Evolutionary conservation across 768 basidiomycete genomes (phyloP), one percentile per base, ranked within the genome.

Genomic region (Boletus subparvulus): DNA sequence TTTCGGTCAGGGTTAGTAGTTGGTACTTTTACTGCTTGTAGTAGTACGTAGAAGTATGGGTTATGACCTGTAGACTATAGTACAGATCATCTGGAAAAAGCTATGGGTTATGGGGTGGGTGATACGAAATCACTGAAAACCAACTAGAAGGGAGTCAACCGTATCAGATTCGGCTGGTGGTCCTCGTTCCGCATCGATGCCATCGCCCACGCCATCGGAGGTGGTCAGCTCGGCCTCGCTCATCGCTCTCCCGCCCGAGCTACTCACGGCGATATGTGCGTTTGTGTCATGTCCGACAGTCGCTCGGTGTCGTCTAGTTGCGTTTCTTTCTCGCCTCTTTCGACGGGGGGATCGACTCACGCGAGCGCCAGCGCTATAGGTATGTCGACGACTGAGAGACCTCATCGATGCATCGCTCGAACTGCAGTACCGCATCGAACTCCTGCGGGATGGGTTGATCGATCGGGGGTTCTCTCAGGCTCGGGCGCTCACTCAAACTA

Each of bases 401-500:
- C 37, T 69, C 17, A 47, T 71, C 53, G 67, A 73, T 9, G 53
- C 17, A 3, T 71, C 67, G 43, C 49, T 64, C 50, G 67, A 78
- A 44, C 61, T 80, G 1, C 71, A 71, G 21, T 79, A 79, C 55
- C 61, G 50, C 3, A 70, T 77, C 50, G 77, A 78, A 48, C 72
- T 80, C n/a, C 66, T 54, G 7, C 62, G 69, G 6, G 71, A 79
- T 50, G 76, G 77, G 0, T 69, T 80, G 71, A 33, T 68, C 14
- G 68, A 71, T 28, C 47, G 32, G 4, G 40, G 9, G 32, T 11
- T 32, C 10, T n/a, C 26, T 17, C 16, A 40, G 39, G 4, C 21
- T 13, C 32, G 1, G 3, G 7, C n/a, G 6, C 4, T 32, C 16
- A 6, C 36, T 14, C 40, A 19, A 2, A 4, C n/a, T 6, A 19